phyloP scores from a whole-genome alignment of 1,284 basidiomycete species.

The Amylostereum areolatum region DNA sequence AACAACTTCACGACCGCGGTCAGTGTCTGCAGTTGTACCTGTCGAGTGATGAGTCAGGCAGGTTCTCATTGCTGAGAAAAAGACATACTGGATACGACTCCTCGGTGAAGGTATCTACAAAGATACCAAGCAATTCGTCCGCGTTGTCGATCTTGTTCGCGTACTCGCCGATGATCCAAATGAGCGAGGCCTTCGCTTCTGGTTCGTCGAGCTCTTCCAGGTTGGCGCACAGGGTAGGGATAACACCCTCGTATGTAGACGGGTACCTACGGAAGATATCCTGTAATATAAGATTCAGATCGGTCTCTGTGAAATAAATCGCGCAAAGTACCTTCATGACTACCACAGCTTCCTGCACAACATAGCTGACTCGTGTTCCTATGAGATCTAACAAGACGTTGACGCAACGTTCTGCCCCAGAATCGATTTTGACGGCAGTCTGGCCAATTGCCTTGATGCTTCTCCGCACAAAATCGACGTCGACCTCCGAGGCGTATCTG shows the following conservation, averaged over 20 bases:
- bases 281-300: slow-evolving; percentile 28
- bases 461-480: slow-evolving; percentile 96
- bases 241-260: slow-evolving; percentile 95
- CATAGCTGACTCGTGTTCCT: slow-evolving; percentile 89
- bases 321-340: slow-evolving; percentile 81
- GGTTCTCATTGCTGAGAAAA: neutral
- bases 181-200: slow-evolving; percentile 95
- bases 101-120: slow-evolving; percentile 90
- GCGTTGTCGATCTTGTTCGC: slow-evolving; percentile 96
- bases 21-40: slow-evolving; percentile 93
- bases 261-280: slow-evolving; percentile 99
- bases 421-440: slow-evolving; percentile 92
- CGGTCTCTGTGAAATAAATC: neutral
- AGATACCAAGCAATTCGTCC: slow-evolving; percentile 85
- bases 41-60: slow-evolving; percentile 12
- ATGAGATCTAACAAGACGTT: slow-evolving; percentile 91
- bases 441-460: slow-evolving; percentile 95
- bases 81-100: slow-evolving; percentile 82
- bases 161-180: slow-evolving; percentile 99
- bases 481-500: slow-evolving; percentile 95
- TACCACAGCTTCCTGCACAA: slow-evolving; percentile 97
- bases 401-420: slow-evolving; percentile 91
- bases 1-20: slow-evolving; percentile 97
- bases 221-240: slow-evolving; percentile 91
- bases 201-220: slow-evolving; percentile 97